These are phyloP conservation scores for Chlorella sp. DNA, from an alignment of 139 green algal genomes.

Conservation along the genomic window DNA sequence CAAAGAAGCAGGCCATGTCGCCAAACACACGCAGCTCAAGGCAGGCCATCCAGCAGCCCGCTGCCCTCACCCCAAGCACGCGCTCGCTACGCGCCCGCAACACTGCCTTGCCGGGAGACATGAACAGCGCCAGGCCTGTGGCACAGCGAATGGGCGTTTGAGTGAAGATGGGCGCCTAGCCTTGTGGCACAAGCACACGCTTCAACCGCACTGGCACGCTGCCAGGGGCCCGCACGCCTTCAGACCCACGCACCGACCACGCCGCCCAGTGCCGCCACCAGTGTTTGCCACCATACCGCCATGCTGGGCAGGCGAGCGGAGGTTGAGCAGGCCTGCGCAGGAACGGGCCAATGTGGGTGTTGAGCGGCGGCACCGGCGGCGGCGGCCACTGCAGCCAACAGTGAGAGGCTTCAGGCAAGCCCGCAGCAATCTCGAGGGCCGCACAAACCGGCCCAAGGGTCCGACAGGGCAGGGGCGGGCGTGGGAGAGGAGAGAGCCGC, in stretches of 20 bases:
- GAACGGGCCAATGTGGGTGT: too few species aligned
- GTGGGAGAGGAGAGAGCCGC: too few species aligned
- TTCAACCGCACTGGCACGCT: too few species aligned
- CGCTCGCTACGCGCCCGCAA: constrained; percentile 36
- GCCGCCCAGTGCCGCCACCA: constrained; percentile 5
- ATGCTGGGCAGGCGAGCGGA: neutral
- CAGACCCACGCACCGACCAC: neutral
- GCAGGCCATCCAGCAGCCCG: neutral
- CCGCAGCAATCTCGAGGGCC: too few species aligned
- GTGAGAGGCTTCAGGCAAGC: too few species aligned
- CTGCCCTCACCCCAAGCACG: constrained; percentile 29
- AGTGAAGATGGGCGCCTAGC: neutral
- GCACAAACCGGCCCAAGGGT: too few species aligned
- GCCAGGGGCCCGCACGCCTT: too few species aligned
- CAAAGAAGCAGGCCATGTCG: neutral
- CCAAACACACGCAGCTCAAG: neutral
- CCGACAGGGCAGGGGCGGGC: too few species aligned
- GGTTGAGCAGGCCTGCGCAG: too few species aligned
- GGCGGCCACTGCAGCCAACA: too few species aligned
- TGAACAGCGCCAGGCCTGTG: constrained; percentile 5
- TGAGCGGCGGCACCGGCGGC: too few species aligned
- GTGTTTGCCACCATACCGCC: constrained; percentile 7
- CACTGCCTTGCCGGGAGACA: constrained; percentile 27
- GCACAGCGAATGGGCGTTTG: neutral
- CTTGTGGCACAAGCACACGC: too few species aligned